phyloP scores from a whole-genome alignment of 2,329 filamentous ascomycete genomes.

The Zymoseptoria tritici region DNA sequence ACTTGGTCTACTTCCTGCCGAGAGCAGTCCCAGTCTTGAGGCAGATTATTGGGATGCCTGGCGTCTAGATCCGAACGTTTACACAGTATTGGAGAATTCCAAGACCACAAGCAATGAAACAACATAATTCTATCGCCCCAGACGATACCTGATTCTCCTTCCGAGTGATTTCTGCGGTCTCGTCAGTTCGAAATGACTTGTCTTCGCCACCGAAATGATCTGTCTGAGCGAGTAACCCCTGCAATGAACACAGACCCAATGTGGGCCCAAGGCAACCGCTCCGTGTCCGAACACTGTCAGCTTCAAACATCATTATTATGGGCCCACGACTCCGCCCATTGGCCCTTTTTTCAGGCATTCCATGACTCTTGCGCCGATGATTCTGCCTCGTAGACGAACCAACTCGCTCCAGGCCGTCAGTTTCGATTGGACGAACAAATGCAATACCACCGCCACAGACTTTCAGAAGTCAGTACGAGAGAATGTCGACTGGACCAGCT shows the following conservation, averaged over 20 bases:
- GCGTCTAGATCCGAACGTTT: conserved; percentile 19
- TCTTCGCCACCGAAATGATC: background rate
- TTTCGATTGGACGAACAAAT: conserved; percentile 14
- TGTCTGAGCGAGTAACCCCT: background rate
- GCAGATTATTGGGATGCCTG: conserved; percentile 41
- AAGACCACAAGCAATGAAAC: background rate
- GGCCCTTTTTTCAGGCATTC: background rate
- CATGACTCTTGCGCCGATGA: background rate
- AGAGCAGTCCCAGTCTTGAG: conserved; percentile 37
- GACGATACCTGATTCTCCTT: too few relatives aligned
- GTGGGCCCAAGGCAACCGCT: background rate
- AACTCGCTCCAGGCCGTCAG: background rate
- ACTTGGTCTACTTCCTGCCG: conserved; percentile 42
- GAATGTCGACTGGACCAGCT: conserved; percentile 14
- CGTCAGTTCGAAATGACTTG: background rate
- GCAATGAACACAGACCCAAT: background rate
- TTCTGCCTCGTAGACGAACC: background rate
- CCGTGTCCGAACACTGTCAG: background rate
- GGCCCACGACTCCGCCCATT: background rate
- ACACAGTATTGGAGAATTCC: background rate
- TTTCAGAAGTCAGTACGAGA: conserved; percentile 13
- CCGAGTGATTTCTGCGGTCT: too few relatives aligned
- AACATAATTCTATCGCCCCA: background rate
- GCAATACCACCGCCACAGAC: conserved; percentile 3
- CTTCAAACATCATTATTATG: background rate